Evolutionary conservation across 345 rosid genomes (phyloP).

Genomic region (Salix viminalis): DNA sequence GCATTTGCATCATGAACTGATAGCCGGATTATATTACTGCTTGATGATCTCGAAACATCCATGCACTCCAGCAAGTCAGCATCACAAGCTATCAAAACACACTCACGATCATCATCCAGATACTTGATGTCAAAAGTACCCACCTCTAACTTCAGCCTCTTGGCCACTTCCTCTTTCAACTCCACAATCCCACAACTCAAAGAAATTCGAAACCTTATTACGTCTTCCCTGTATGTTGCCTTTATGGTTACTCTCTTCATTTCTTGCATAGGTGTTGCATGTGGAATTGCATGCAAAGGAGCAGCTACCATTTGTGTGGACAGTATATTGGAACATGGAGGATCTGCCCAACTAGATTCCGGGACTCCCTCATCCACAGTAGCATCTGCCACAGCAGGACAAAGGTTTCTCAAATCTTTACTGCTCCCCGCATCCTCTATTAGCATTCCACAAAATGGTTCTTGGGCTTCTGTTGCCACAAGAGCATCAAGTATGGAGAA

Average conservation of each 20-base stretch:
- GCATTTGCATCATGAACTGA: constrained; percentile 58
- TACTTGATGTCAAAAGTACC: constrained; percentile 77
- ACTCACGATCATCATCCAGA: constrained; percentile 76
- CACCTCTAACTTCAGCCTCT: constrained; percentile 72
- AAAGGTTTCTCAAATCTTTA: constrained; percentile 73
- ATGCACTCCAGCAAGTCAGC: constrained; percentile 83
- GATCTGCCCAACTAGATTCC: constrained; percentile 48
- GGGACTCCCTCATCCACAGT: constrained; percentile 46
- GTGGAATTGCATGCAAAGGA: constrained; percentile 27
- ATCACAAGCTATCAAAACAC: constrained; percentile 76
- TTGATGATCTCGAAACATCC: constrained; percentile 59
- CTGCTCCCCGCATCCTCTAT: constrained; percentile 79
- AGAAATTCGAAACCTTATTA: constrained; percentile 73
- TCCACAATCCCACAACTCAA: constrained; percentile 48
- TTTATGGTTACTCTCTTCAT: constrained; percentile 52
- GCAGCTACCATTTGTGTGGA: constrained; percentile 23
- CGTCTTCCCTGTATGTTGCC: constrained; percentile 74
- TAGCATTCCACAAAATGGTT: constrained; percentile 60
- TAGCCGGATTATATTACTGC: constrained; percentile 55
- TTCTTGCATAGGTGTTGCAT: constrained; percentile 30
- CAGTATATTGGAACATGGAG: constrained; percentile 16
- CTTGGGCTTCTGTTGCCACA: constrained; percentile 37
- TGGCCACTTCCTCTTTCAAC: constrained; percentile 76
- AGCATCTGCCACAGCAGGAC: constrained; percentile 45
- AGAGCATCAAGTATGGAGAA: constrained; percentile 44